Base-by-base conservation (phyloP, 2,329 filamentous ascomycete genomes). In the Apiospora marii region DNA sequence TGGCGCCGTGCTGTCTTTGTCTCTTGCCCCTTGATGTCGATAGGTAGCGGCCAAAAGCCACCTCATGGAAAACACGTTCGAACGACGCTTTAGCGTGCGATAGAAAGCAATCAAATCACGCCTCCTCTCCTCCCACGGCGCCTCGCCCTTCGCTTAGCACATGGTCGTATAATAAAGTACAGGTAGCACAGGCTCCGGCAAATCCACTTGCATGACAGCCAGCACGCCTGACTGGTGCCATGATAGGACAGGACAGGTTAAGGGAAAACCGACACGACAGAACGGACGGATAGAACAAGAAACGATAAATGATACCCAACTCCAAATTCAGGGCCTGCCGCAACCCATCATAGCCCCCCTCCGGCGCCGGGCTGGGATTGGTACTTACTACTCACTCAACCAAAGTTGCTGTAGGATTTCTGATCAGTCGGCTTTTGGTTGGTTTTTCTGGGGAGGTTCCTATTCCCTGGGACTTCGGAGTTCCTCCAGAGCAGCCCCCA, bases 41-140 rank as follows among this genome's bases (percentile, higher is more conserved):
- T 64, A 64, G 4, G n/a, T 64, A 64, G 30, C 58, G 58, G 34
- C 58, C 58, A 22, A 64, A 64, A 64, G 22, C 34, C 58, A 64
- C 22, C 34, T 41, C 58, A 41, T 64, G 58, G 34, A 41, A 64
- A 64, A 41, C 58, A 64, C 58, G 58, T 64, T 64, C 58, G 41
- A n/a, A 64, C 58, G 30, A 64, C 34, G 58, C 34, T 41, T 64
- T 64, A 41, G 58, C 34, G 58, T 41, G 34, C 34, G 34, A 41
- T 64, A 24, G 58, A 37, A 64, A 41, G 30, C 58, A 64, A 64
- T 64, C 58, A 64, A 64, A 64, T 7, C 58, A 64, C 58, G 58
- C 58, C 34, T 64, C 41, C 19, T 37, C 19, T 16, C 37, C 37
- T 41, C 37, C 37, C 37, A 41, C 37, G 30, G 3, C 58, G 58